phyloP scores from a whole-genome alignment of 306 rosid species.

The Pyrus betulifolia region DNA sequence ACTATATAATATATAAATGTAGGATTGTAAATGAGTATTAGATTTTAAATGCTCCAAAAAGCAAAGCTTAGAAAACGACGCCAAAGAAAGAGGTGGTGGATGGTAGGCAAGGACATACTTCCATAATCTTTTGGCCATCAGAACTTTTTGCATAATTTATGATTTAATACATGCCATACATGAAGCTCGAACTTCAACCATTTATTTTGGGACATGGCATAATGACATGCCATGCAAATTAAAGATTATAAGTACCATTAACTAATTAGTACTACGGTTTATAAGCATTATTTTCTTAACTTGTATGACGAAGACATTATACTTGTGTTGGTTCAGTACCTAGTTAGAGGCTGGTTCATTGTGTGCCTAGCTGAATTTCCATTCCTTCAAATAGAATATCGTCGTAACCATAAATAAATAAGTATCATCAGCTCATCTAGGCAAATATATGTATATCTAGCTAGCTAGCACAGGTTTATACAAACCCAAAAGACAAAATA shows the following conservation, averaged over 20 bases:
- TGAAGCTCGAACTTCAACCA: neutral
- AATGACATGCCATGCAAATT: neutral
- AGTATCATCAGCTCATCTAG: too few species aligned
- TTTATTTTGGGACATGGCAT: neutral
- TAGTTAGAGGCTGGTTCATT: too few species aligned
- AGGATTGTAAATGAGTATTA: neutral
- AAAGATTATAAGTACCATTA: neutral
- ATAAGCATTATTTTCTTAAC: too few species aligned
- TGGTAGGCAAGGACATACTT: neutral
- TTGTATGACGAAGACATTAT: too few species aligned
- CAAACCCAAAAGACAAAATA: neutral
- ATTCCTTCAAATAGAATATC: neutral
- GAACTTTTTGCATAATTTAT: neutral
- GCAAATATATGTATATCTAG: neutral
- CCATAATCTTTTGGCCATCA: neutral
- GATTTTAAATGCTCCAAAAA: neutral
- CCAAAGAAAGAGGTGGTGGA: neutral
- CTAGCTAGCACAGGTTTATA: neutral
- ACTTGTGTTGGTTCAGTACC: neutral
- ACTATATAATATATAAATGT: neutral
- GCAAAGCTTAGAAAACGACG: neutral
- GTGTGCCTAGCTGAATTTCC: neutral
- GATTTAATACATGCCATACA: neutral
- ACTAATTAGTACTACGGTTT: neutral
- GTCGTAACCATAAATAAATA: neutral